Base-by-base conservation (phyloP, 2,329 filamentous ascomycete species). In the Chrysoporthe austroafricana region DNA sequence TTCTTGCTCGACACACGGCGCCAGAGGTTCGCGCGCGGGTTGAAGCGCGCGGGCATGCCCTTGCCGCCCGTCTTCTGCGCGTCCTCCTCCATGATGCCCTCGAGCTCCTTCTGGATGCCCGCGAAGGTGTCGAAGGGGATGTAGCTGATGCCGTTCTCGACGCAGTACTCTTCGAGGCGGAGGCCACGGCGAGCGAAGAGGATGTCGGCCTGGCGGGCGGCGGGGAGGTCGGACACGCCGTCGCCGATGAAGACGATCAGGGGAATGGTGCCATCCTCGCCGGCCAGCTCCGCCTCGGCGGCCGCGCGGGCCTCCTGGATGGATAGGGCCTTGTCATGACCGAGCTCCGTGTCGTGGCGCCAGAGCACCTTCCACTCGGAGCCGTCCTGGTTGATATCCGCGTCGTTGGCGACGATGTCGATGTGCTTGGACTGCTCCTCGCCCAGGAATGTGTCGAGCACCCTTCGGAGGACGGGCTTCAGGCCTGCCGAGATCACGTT, bases 191-290 rank as follows among this genome's bases (percentile, higher is more conserved):
- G 84, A 0, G 89, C 88, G 73, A 91, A 91, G 13, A 91, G 83
- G 0, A 91, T 86, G 73, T 91, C 89, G 1, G 89, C 88, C 73
- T 91, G 84, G 42, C 87, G 81, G 0, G 89, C 88, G 2, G 88
- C 89, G 0, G 89, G 84, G 1, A 91, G 81, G 73, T 91, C 89
- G 0, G 87, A 90, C 6, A 91, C 88, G 32, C 89, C 89, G 73
- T 91, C 89, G 61, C 89, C 89, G 71, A 91, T 90, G 78, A 91
- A 91, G 63, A 91, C 80, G 71, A 91, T 89, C 63, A 91, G 79
- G 0, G 89, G 89, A 59, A 90, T 84, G 2, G 86, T 86, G 66
- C 85, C 88, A 68, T 90, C 86, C 18, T 86, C 84, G 68, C 83
- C 84, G 60, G 83, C 79, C 4, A 86, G 76, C 68, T 84, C 80